phyloP scores from a whole-genome alignment of 352 stramenopile species.

The Achlya hypogyna region DNA sequence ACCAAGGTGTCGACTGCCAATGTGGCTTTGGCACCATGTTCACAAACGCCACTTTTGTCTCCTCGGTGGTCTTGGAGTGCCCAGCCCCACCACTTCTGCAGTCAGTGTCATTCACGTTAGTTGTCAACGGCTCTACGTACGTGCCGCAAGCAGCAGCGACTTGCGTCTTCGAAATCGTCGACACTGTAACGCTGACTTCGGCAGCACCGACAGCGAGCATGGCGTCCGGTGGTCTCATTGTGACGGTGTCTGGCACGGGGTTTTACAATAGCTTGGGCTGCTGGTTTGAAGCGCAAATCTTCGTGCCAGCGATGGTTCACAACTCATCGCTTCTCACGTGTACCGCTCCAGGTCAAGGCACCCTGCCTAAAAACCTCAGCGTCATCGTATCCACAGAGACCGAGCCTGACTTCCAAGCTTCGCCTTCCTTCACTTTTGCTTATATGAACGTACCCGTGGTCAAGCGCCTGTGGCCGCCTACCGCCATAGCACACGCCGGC shows the following conservation, averaged over 20 bases:
- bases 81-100: not conserved
- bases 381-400: not conserved
- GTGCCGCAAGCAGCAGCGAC: not conserved
- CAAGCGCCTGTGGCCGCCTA: not conserved
- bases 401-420: not conserved
- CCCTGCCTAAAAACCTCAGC: not conserved
- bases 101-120: not conserved
- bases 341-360: not conserved
- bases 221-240: constrained; percentile 24
- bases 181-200: not conserved
- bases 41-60: constrained; percentile 1
- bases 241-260: constrained; percentile 22
- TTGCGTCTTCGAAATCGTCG: not conserved
- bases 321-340: constrained; percentile 14
- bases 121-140: not conserved
- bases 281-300: constrained; percentile 24
- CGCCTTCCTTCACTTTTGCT: constrained; percentile 21
- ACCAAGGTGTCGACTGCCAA: not conserved
- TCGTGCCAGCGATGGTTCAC: constrained; percentile 4
- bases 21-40: not conserved
- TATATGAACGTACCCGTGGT: constrained; percentile 19
- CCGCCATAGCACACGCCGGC: no score
- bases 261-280: constrained; percentile 25
- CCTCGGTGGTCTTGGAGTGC: not conserved
- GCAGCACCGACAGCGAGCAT: constrained; percentile 21